Evolutionary conservation across 768 basidiomycete genomes (phyloP), one percentile per base, ranked within the genome.

Genomic region (Lentinus tigrinus): DNA sequence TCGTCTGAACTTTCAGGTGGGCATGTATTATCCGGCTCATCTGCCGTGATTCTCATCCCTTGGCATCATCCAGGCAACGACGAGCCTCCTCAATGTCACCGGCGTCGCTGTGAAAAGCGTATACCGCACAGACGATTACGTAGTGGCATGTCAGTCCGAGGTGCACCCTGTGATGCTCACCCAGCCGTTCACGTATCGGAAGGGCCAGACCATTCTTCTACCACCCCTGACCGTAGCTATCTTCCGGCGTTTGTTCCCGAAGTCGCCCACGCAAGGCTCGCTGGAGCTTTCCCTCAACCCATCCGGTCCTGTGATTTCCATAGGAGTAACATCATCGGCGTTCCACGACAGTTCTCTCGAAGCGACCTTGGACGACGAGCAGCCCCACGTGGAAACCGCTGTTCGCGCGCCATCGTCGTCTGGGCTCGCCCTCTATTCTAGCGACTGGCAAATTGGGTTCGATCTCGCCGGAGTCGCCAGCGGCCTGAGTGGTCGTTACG

Each of bases 231-330:
- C 77, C 10, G 56, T 86, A 27, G 73, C 79, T 14, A 67, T 79
- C 37, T 74, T 74, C 50, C 78, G 85, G 56, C 79, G 79, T 58
- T 71, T 88, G 47, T 87, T 81, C 61, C 78, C 75, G 49, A 69
- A 75, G 52, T 74, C 76, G 14, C 76, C 77, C 11, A 76, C 77
- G 16, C 74, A 76, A 61, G 86, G 81, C 13, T 72, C 76, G 17
- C 69, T 84, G 50, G 72, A 70, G 42, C 62, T 82, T 34, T 68
- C 74, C 36, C 65, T 77, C 5, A 73, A 70, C 47, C 66, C 63
- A 57, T 69, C 54, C 54, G 81, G 57, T 67, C 81, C 55, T 67
- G 83, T 54, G 70, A 23, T 83, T 77, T 17, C 79, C 76, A 49
- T 73, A 72, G 64, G 70, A 71, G 36, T 69, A 3, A 58, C 67